Evolutionary conservation across 495 filamentous ascomycete species (phyloP).

Genomic region (Lasiosphaeriaceae sp.): DNA sequence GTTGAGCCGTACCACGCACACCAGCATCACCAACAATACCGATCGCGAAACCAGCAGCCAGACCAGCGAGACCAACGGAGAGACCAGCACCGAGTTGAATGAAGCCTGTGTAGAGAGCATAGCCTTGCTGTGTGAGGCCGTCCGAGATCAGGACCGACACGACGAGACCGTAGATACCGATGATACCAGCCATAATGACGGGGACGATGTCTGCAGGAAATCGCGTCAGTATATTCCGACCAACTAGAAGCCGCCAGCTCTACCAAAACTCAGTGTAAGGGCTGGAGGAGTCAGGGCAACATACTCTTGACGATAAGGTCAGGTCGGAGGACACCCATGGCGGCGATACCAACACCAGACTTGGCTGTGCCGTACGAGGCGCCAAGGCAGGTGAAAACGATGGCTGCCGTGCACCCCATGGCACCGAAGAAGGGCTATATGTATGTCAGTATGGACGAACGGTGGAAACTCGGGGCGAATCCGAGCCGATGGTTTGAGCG

Average conservation of each 20-base stretch:
- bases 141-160: slow-evolving; percentile 98
- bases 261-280: background rate
- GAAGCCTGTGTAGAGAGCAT: slow-evolving; percentile 85
- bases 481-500: slow-evolving; percentile 3
- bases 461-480: background rate
- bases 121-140: slow-evolving; percentile 71
- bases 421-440: slow-evolving; percentile 95
- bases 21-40: slow-evolving; percentile 99
- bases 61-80: slow-evolving; percentile 90
- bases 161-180: slow-evolving; percentile 99
- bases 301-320: slow-evolving; percentile 99
- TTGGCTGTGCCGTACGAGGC: slow-evolving; percentile 99
- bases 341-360: slow-evolving; percentile 96
- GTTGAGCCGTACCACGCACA: slow-evolving; percentile 96
- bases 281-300: slow-evolving; percentile 6
- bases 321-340: slow-evolving; percentile 95
- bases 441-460: slow-evolving; percentile 29
- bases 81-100: slow-evolving; percentile 97
- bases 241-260: too few species aligned
- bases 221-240: slow-evolving; percentile 16
- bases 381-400: slow-evolving; percentile 98
- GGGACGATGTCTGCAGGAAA: slow-evolving; percentile 80
- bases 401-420: slow-evolving; percentile 97
- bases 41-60: slow-evolving; percentile 98
- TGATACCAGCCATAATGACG: slow-evolving; percentile 99